These are phyloP conservation scores for Penicillium canariense DNA, from an alignment of 495 filamentous ascomycete genomes.

Conservation along the genomic window DNA sequence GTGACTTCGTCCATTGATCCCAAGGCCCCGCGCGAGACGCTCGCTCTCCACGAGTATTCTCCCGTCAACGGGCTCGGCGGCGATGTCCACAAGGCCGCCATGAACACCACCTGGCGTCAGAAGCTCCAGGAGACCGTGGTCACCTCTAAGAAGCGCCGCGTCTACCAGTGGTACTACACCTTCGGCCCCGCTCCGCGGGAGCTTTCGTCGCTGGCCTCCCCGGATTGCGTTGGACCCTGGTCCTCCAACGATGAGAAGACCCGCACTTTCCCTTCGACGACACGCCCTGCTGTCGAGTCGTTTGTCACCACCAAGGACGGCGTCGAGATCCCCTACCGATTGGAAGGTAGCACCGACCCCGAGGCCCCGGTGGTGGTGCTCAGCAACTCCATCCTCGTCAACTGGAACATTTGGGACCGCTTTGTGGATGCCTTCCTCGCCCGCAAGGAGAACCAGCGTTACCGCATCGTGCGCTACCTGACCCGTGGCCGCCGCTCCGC, in stretches of 20 bases:
- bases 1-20: conserved; percentile 54
- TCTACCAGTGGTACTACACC: conserved; percentile 72
- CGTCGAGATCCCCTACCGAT: conserved; percentile 62
- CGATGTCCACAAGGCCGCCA: conserved; percentile 59
- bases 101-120: conserved; percentile 54
- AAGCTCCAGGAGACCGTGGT: conserved; percentile 57
- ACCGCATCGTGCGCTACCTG: conserved; percentile 70
- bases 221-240: conserved; percentile 39
- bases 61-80: conserved; percentile 62
- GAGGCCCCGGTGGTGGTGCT: conserved; percentile 67
- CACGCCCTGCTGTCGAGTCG: conserved; percentile 57
- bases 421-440: conserved; percentile 62
- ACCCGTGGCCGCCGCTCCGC: conserved; percentile 57
- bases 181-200: conserved; percentile 74
- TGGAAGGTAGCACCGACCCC: conserved; percentile 68
- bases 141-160: conserved; percentile 51
- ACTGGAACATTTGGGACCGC: conserved; percentile 72
- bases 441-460: conserved; percentile 54
- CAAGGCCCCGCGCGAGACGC: conserved; percentile 50
- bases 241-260: conserved; percentile 55
- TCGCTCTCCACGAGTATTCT: conserved; percentile 70
- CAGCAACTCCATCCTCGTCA: conserved; percentile 71
- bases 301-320: conserved; percentile 66
- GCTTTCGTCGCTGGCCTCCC: conserved; percentile 44
- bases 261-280: conserved; percentile 49